A percentile compares a stretch with the other conserved stretches of the same genome.
phyloP scores from a whole-genome alignment of 192 early-diverging fungal species.

The Kappamyces sp. region DNA sequence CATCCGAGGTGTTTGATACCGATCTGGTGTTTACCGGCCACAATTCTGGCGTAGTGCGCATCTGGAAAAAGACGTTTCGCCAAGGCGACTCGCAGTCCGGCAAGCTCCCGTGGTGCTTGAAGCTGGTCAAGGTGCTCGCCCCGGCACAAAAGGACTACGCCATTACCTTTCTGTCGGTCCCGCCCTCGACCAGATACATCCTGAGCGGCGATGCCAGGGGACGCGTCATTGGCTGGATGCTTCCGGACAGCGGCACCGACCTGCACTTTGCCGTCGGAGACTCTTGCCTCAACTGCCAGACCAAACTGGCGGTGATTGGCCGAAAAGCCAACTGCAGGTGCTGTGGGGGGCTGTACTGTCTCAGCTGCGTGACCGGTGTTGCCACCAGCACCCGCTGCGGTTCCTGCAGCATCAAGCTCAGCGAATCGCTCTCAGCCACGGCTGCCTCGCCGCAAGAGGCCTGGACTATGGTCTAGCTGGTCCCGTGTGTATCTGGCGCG shows the following conservation, averaged over 20 bases:
- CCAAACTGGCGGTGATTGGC: slow-evolving; percentile 19
- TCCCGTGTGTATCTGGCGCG: too few species aligned
- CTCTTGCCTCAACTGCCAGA: slow-evolving; percentile 6
- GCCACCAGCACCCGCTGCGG: too few species aligned
- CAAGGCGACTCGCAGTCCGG: not conserved
- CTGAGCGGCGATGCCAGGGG: not conserved
- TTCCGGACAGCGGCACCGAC: slow-evolving; percentile 23
- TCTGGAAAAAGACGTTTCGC: slow-evolving; percentile 2
- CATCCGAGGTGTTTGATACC: slow-evolving; percentile 3
- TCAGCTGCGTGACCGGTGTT: too few species aligned
- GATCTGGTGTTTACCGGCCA: slow-evolving; percentile 6
- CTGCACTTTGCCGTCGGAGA: slow-evolving; percentile 11
- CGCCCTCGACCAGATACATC: not conserved
- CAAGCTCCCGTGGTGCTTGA: not conserved
- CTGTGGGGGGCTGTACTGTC: slow-evolving; percentile 11
- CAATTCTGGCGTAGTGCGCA: not conserved
- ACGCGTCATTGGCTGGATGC: not conserved
- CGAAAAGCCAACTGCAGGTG: slow-evolving; percentile 12
- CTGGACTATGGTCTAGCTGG: too few species aligned
- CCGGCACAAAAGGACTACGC: not conserved
- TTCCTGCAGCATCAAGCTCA: too few species aligned
- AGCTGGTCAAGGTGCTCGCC: not conserved
- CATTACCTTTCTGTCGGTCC: not conserved
- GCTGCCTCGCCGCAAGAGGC: too few species aligned
- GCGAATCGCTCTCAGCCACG: too few species aligned